phyloP scores from a whole-genome alignment of 352 stramenopile species.

The Phytopythium helicoides region DNA sequence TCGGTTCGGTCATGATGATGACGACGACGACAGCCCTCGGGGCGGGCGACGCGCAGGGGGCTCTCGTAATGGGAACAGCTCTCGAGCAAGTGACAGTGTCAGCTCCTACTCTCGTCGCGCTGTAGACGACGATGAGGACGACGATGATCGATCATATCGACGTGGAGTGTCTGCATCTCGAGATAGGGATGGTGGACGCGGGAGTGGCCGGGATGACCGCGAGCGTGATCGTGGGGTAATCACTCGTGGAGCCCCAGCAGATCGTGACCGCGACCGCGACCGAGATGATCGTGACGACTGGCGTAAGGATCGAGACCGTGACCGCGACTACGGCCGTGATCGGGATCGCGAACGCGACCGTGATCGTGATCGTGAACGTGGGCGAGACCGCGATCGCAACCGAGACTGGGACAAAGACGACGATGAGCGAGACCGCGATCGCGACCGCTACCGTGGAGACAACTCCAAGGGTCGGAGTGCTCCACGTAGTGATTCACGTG shows the following conservation, averaged over 20 bases:
- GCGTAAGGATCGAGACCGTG: constrained; percentile 20
- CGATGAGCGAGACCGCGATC: constrained; percentile 25
- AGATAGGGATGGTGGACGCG: constrained; percentile 5
- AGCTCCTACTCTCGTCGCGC: constrained; percentile 28
- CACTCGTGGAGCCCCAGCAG: background rate
- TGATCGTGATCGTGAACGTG: constrained; percentile 24
- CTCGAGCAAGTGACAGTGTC: constrained; percentile 8
- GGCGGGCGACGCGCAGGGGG: constrained; percentile 19
- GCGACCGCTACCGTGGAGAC: constrained; percentile 9
- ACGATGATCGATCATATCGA: constrained; percentile 37
- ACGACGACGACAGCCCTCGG: constrained; percentile 43
- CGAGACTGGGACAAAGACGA: constrained; percentile 24
- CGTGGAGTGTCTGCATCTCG: constrained; percentile 7
- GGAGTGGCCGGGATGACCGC: constrained; percentile 3
- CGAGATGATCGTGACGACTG: constrained; percentile 17
- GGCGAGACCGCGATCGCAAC: constrained; percentile 26
- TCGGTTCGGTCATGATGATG: constrained; percentile 72
- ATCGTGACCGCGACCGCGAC: constrained; percentile 30
- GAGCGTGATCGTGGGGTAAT: constrained; percentile 7
- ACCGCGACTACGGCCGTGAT: constrained; percentile 32
- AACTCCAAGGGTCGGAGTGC: constrained; percentile 18
- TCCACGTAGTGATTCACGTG: constrained; percentile 13
- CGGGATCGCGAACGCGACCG: constrained; percentile 22
- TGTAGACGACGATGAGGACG: constrained; percentile 42
- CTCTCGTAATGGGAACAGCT: constrained; percentile 12